Evolutionary conservation across 1,284 basidiomycete genomes (phyloP).

Genomic region (Pseudozyma pruni): DNA sequence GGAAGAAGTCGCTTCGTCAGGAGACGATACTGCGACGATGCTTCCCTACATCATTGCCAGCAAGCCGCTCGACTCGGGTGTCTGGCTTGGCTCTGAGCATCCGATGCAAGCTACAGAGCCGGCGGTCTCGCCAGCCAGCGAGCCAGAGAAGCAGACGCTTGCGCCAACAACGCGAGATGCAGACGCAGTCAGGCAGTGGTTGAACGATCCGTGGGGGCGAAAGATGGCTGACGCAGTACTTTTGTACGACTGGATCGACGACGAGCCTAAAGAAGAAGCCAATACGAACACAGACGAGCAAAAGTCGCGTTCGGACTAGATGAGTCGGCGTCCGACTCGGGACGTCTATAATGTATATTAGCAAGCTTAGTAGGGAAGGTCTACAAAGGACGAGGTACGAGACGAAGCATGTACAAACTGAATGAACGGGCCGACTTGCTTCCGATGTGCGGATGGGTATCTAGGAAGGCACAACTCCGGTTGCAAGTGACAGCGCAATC

Average conservation of each 20-base stretch:
- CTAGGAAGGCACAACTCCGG: neutral
- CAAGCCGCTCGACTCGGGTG: conserved; percentile 48
- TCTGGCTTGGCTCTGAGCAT: conserved; percentile 48
- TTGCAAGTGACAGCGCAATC: conserved; percentile 11
- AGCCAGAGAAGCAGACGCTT: neutral
- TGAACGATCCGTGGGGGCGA: conserved; percentile 29
- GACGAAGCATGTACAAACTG: neutral
- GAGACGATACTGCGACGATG: neutral
- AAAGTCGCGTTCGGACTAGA: conserved; percentile 2
- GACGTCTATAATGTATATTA: neutral
- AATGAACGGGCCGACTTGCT: neutral
- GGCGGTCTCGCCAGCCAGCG: too few species aligned
- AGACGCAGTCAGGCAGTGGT: conserved; percentile 20
- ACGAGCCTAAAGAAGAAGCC: conserved; percentile 19
- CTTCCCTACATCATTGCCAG: conserved; percentile 46
- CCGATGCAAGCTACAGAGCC: neutral
- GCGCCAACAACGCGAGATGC: neutral
- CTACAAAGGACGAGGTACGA: neutral
- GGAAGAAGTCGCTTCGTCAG: neutral
- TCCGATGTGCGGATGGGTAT: conserved; percentile 11
- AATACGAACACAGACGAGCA: conserved; percentile 2
- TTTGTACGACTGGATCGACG: conserved; percentile 54
- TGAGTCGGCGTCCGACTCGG: too few species aligned
- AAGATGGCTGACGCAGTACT: conserved; percentile 48
- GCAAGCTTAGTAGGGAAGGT: neutral